Base-by-base conservation (phyloP, 495 filamentous ascomycete genomes). In the Cairneyella variabilis region DNA sequence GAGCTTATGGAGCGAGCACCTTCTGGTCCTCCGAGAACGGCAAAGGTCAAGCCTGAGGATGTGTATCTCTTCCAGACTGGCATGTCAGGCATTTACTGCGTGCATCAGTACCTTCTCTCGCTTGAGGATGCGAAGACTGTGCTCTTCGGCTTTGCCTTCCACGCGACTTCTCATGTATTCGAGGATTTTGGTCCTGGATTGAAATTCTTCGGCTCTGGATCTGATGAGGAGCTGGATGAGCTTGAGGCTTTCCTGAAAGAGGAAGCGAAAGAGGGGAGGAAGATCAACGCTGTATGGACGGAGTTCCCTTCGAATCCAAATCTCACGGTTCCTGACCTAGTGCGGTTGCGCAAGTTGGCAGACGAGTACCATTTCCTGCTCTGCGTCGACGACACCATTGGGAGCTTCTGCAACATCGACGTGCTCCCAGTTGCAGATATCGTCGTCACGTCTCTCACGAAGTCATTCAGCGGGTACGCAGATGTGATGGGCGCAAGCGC, bases 401-500 rank as follows among this genome's bases (percentile, higher is more conserved):
- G 60, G 3, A 60, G 51, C 30, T 69, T 69, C 43, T 49, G 40
- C 43, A 72, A 72, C 42, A 52, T 72, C 36, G 67, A 71, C 43
- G 58, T 76, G 17, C 45, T 69, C 20, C 54, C 60, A 12, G 60
- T 60, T 0, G 70, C 67, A 0, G 77, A 82, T 57, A 60, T 74
- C 1, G 45, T 82, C 41, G 43, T 76, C 5, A 71, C 73, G 1
- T 71, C 66, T 28, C 62, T 79, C 7, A 78, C 75, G 18, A 80
- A 80, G 62, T 64, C 65, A 2, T 76, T 80, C 54, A 72, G 63
- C 48, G 78, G 78, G 1, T 72, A 69, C 45, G 72, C 75, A 7
- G 71, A 82, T 51, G 73, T 78, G 30, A 77, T 79, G 68, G 76
- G 63, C 45, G 77, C 71, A 44, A 68, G 67, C 44, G 46, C 71